Conservation (phyloP, 305 asterid species). For the Withania somnifera region DNA sequence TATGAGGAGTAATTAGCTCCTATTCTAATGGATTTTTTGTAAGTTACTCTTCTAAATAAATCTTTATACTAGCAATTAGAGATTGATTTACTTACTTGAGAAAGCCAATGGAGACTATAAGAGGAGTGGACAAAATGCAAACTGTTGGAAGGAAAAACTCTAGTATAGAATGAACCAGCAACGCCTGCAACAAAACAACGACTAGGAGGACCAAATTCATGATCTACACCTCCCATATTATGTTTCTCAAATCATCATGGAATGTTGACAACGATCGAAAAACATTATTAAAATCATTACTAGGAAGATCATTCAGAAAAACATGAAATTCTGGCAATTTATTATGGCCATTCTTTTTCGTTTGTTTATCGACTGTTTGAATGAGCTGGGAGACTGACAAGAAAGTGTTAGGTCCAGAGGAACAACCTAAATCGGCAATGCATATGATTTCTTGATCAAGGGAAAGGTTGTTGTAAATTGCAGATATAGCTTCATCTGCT, state of each 20-base stretch:
- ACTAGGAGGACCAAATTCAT: not conserved
- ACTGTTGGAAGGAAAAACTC: not conserved
- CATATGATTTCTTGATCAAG: not conserved
- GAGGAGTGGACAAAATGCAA: conserved; percentile 21
- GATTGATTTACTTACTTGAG: not conserved
- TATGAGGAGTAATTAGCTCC: no score
- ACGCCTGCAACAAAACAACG: conserved; percentile 13
- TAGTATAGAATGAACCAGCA: conserved; percentile 17
- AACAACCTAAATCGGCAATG: conserved; percentile 16
- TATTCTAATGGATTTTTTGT: no score
- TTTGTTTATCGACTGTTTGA: not conserved
- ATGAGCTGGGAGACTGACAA: not conserved
- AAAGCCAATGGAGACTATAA: conserved; percentile 24
- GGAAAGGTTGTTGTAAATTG: not conserved
- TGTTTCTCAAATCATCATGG: not conserved
- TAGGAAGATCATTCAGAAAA: conserved; percentile 23
- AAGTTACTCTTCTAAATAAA: no score
- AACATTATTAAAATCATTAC: conserved; percentile 23
- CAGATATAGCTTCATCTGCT: conserved; percentile 5
- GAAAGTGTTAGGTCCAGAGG: conserved; percentile 10
- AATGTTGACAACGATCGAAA: conserved; percentile 14
- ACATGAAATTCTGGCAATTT: conserved; percentile 12
- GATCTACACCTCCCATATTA: not conserved
- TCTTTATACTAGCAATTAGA: no score
- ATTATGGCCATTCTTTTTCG: not conserved